A percentile compares a stretch with the other conserved stretches of the same genome.
phyloP scores from a whole-genome alignment of 208 protist species.

The Wallacemonas sp. region DNA sequence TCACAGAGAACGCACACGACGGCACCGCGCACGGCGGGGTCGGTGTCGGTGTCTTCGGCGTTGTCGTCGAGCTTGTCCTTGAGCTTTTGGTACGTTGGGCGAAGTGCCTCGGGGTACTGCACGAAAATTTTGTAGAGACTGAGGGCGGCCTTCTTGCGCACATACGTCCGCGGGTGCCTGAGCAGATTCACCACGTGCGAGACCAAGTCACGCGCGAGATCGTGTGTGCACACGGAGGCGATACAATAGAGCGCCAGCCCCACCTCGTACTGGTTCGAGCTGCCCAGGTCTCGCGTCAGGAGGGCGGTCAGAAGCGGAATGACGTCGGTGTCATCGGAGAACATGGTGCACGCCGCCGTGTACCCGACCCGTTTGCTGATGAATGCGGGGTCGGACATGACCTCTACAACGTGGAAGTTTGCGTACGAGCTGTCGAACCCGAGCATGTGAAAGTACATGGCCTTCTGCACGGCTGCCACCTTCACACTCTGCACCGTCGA shows the following conservation, averaged over 20 bases:
- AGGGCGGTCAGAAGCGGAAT: slow-evolving; percentile 96
- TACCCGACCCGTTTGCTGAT: slow-evolving; percentile 93
- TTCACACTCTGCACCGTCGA: slow-evolving; percentile 89
- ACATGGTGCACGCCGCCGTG: slow-evolving; percentile 94
- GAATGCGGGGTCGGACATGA: slow-evolving; percentile 91
- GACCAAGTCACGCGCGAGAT: slow-evolving; percentile 96
- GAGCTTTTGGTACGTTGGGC: slow-evolving; percentile 95
- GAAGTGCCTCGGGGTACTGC: slow-evolving; percentile 96
- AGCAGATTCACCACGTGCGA: slow-evolving; percentile 95
- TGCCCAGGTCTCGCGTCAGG: slow-evolving; percentile 96
- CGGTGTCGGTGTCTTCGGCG: slow-evolving; percentile 79
- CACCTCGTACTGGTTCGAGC: slow-evolving; percentile 94
- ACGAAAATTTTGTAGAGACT: slow-evolving; percentile 98
- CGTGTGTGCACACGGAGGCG: slow-evolving; percentile 95
- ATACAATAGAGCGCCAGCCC: slow-evolving; percentile 96
- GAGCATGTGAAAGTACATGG: slow-evolving; percentile 98
- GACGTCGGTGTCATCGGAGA: slow-evolving; percentile 96
- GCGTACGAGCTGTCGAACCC: slow-evolving; percentile 97
- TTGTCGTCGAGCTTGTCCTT: slow-evolving; percentile 97
- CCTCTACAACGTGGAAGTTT: slow-evolving; percentile 96
- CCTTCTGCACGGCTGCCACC: slow-evolving; percentile 95
- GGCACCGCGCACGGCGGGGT: slow-evolving; percentile 91
- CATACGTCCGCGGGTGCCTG: slow-evolving; percentile 86
- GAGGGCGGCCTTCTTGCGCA: slow-evolving; percentile 96
- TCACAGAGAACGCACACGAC: slow-evolving; percentile 99